These are phyloP conservation scores for Clathrospora elynae DNA, from an alignment of 2,329 filamentous ascomycete species.

Conservation along the genomic window DNA sequence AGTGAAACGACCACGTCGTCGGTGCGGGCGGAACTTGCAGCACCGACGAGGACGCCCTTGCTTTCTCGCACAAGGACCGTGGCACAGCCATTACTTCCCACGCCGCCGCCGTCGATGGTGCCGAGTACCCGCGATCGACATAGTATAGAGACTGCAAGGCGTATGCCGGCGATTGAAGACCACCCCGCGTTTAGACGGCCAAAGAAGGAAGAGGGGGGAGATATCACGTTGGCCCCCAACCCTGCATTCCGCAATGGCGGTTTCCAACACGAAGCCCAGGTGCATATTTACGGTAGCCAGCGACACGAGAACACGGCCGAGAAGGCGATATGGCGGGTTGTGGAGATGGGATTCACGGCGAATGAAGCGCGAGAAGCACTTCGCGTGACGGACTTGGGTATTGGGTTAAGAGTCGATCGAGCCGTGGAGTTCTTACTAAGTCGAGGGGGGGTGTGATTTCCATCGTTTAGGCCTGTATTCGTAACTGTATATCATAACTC, in stretches of 20 bases:
- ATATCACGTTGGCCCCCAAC: not conserved
- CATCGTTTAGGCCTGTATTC: too few species aligned
- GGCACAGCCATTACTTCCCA: constrained; percentile 40
- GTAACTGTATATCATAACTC: too few species aligned
- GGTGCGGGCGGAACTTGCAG: constrained; percentile 30
- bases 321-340: constrained; percentile 61
- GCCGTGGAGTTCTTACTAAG: constrained; percentile 61
- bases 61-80: constrained; percentile 30
- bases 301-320: constrained; percentile 60
- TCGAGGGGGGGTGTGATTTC: too few species aligned
- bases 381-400: constrained; percentile 63
- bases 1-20: constrained; percentile 24
- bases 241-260: constrained; percentile 7
- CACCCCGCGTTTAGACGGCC: constrained; percentile 11
- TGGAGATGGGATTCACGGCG: constrained; percentile 64
- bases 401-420: constrained; percentile 62
- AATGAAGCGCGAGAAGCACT: constrained; percentile 63
- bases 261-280: constrained; percentile 42
- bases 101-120: constrained; percentile 38
- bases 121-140: constrained; percentile 27
- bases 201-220: too few species aligned
- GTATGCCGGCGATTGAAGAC: constrained; percentile 32
- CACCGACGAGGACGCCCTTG: constrained; percentile 17
- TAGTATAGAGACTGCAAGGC: constrained; percentile 30
- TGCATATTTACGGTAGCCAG: constrained; percentile 35